These are phyloP conservation scores for Globisporangium sylvaticum DNA, from an alignment of 352 stramenopile genomes.

Conservation along the genomic window DNA sequence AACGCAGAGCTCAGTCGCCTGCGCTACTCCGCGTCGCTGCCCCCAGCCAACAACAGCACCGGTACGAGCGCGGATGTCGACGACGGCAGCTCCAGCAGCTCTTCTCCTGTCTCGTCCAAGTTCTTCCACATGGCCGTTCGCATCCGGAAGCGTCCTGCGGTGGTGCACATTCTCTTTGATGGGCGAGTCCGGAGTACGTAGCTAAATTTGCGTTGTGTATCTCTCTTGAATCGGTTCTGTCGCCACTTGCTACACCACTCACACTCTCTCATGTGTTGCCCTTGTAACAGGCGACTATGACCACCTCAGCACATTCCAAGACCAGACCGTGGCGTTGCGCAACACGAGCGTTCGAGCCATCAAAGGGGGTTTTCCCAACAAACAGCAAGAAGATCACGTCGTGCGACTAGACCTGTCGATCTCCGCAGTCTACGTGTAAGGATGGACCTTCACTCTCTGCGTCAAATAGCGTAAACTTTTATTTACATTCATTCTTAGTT, in stretches of 20 bases:
- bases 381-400: background rate
- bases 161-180: background rate
- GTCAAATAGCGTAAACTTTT: too few relatives aligned
- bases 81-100: too few relatives aligned
- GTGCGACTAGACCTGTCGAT: constrained; percentile 8
- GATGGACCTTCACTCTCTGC: too few relatives aligned
- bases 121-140: background rate
- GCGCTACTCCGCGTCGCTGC: background rate
- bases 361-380: background rate
- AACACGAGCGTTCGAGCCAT: constrained; percentile 7
- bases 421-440: too few relatives aligned
- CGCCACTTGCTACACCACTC: background rate
- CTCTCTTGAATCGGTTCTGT: background rate
- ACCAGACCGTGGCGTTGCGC: constrained; percentile 2
- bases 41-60: background rate
- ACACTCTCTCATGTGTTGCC: background rate
- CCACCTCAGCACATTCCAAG: background rate
- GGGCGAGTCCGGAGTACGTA: constrained; percentile 4
- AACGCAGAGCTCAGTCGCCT: constrained; percentile 9
- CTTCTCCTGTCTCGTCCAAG: background rate
- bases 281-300: constrained; percentile 1
- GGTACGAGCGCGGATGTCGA: background rate
- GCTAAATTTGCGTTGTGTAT: too few relatives aligned
- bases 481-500: too few relatives aligned
- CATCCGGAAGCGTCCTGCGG: constrained; percentile 5